Conservation (phyloP, 2,329 filamentous ascomycete genomes). For the Akanthomyces dipterigenus region DNA sequence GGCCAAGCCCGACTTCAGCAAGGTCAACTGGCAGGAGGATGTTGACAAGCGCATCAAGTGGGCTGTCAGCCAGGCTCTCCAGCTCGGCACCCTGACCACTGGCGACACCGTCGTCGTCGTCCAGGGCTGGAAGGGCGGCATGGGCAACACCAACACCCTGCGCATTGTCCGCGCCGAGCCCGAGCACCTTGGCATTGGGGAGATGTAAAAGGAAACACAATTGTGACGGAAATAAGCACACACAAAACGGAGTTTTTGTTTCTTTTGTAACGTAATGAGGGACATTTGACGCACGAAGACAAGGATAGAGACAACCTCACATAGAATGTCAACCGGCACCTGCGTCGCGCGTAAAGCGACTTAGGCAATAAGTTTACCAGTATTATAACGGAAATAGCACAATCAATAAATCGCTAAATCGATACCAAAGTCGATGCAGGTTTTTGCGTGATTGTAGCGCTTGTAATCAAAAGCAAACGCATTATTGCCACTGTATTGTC, state of each 20-base stretch:
- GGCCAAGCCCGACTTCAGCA: conserved; percentile 87
- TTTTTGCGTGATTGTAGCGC: background rate
- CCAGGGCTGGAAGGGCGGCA: conserved; percentile 85
- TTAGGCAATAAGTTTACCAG: background rate
- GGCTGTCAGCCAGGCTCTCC: conserved; percentile 82
- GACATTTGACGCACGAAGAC: background rate
- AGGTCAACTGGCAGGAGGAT: conserved; percentile 96
- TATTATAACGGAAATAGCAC: conserved; percentile 1
- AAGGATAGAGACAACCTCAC: background rate
- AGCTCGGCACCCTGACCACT: conserved; percentile 66
- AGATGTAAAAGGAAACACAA: conserved; percentile 21
- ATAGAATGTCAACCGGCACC: background rate
- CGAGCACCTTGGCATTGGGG: conserved; percentile 50
- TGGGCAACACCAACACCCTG: conserved; percentile 84
- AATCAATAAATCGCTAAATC: conserved; percentile 3
- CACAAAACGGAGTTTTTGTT: conserved; percentile 3
- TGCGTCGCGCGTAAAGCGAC: background rate
- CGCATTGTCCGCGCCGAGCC: conserved; percentile 57
- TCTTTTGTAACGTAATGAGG: conserved; percentile 9
- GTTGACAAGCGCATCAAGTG: conserved; percentile 97
- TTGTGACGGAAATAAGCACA: background rate
- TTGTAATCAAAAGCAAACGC: background rate
- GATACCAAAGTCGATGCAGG: background rate
- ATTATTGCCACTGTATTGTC: no score
- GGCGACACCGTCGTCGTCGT: conserved; percentile 76